phyloP scores from a whole-genome alignment of 2,329 filamentous ascomycete genomes.

The Clarireedia hainanense region DNA sequence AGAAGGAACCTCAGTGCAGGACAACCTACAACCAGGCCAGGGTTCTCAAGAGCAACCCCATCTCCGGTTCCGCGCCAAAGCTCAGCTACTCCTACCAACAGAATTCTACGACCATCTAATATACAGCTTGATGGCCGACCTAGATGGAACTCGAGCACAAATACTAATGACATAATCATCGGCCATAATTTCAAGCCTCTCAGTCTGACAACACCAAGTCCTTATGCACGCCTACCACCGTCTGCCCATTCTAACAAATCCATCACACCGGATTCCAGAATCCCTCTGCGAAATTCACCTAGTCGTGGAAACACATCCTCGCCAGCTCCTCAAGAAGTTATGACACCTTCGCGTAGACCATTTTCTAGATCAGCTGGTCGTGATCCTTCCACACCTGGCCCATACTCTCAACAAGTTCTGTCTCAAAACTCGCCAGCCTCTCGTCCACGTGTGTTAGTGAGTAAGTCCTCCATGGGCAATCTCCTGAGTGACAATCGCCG shows the following conservation, averaged over 20 bases:
- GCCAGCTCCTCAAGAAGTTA: conserved; percentile 16
- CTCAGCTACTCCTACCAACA: conserved; percentile 44
- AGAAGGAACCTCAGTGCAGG: conserved; percentile 36
- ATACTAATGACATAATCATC: conserved; percentile 53
- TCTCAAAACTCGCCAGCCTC: conserved; percentile 36
- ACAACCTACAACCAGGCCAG: conserved; percentile 32
- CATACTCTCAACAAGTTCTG: conserved; percentile 39
- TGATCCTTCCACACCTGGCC: conserved; percentile 46
- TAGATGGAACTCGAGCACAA: conserved; percentile 65
- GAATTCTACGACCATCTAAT: conserved; percentile 37
- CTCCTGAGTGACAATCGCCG: conserved; percentile 37
- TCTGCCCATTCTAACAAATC: conserved; percentile 16
- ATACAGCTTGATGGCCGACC: conserved; percentile 49
- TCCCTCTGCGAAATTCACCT: conserved; percentile 26
- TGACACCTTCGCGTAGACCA: conserved; percentile 23
- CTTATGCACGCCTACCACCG: conserved; percentile 22
- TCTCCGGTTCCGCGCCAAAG: conserved; percentile 32
- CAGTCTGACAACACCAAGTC: conserved; percentile 38
- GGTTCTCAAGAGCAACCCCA: conserved; percentile 34
- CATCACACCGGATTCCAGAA: conserved; percentile 21
- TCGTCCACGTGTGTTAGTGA: conserved; percentile 20
- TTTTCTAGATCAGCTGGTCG: conserved; percentile 40
- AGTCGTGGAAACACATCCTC: conserved; percentile 25
- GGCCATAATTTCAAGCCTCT: conserved; percentile 62
- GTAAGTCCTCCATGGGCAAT: conserved; percentile 37